Evolutionary conservation across 1,139 yeast genomes (phyloP).

Genomic region (Blastobotrys arbuscula): DNA sequence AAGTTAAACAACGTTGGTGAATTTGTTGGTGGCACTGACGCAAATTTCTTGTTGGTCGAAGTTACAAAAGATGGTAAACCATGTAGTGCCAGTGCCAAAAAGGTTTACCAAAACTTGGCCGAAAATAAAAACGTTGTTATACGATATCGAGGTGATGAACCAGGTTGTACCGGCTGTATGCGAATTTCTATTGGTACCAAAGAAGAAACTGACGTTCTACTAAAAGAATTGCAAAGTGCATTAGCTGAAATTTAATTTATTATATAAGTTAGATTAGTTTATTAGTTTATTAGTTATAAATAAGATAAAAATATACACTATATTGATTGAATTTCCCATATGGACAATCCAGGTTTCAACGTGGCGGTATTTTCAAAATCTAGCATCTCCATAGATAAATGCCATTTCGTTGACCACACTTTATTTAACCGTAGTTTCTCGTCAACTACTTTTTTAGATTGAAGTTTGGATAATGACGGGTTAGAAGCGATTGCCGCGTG

Average conservation of each 20-base stretch:
- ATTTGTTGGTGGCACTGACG: conserved; percentile 80
- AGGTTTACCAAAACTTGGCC: conserved; percentile 66
- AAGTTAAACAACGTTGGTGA: conserved; percentile 58
- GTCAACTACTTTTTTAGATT: not conserved
- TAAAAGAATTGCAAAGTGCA: conserved; percentile 42
- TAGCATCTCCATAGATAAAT: conserved; percentile 35
- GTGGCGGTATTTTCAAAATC: conserved; percentile 38
- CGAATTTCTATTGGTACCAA: conserved; percentile 83
- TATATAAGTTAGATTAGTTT: not conserved
- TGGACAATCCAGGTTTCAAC: conserved; percentile 55
- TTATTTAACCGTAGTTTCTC: conserved; percentile 15
- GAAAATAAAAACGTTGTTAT: conserved; percentile 71
- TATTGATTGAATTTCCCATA: conserved; percentile 37
- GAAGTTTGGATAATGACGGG: conserved; percentile 2
- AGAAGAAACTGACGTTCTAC: conserved; percentile 58
- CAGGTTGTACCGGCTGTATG: conserved; percentile 81
- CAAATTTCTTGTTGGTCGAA: conserved; percentile 77
- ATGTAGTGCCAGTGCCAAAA: conserved; percentile 60
- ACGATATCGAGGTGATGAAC: conserved; percentile 84
- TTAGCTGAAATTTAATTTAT: not conserved
- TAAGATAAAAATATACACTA: not conserved
- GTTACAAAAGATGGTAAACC: conserved; percentile 59
- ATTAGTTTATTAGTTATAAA: not conserved
- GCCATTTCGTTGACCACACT: conserved; percentile 24
- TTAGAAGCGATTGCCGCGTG: conserved; percentile 29